phyloP scores from a whole-genome alignment of 495 filamentous ascomycete genomes.

The Aspergillus olivimuriae region DNA sequence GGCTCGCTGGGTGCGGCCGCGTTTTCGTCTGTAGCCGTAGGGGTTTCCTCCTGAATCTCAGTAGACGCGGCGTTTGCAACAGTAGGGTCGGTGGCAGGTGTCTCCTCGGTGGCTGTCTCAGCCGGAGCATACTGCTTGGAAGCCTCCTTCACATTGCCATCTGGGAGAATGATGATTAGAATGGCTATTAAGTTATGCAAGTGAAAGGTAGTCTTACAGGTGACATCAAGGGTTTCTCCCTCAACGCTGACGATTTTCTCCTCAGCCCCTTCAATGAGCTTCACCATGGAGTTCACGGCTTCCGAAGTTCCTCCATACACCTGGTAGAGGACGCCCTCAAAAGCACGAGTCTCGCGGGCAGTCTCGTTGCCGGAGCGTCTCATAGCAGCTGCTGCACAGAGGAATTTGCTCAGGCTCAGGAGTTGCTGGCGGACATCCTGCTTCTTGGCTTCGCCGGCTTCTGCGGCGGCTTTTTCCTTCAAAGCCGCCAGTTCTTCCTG shows the following conservation, averaged over 20 bases:
- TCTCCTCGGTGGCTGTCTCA: constrained; percentile 20
- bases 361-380: constrained; percentile 59
- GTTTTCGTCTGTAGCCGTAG: constrained; percentile 33
- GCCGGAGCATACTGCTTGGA: constrained; percentile 35
- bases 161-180: too few relatives aligned
- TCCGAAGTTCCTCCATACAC: constrained; percentile 82
- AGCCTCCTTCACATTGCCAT: constrained; percentile 59
- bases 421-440: constrained; percentile 49
- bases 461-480: constrained; percentile 54
- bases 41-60: constrained; percentile 62
- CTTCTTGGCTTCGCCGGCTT: constrained; percentile 51
- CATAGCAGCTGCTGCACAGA: constrained; percentile 69
- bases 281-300: constrained; percentile 77
- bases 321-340: constrained; percentile 82
- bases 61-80: constrained; percentile 69
- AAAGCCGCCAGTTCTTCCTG: constrained; percentile 67
- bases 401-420: constrained; percentile 68
- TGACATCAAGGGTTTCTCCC: constrained; percentile 57
- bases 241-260: constrained; percentile 63
- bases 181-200: constrained; percentile 9
- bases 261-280: constrained; percentile 73
- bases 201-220: constrained; percentile 58
- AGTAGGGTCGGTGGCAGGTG: constrained; percentile 63
- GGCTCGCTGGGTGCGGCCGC: constrained; percentile 35
- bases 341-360: constrained; percentile 67